Evolutionary conservation across 208 protist species (phyloP).

Genomic region (Trypanosoma rangeli): DNA sequence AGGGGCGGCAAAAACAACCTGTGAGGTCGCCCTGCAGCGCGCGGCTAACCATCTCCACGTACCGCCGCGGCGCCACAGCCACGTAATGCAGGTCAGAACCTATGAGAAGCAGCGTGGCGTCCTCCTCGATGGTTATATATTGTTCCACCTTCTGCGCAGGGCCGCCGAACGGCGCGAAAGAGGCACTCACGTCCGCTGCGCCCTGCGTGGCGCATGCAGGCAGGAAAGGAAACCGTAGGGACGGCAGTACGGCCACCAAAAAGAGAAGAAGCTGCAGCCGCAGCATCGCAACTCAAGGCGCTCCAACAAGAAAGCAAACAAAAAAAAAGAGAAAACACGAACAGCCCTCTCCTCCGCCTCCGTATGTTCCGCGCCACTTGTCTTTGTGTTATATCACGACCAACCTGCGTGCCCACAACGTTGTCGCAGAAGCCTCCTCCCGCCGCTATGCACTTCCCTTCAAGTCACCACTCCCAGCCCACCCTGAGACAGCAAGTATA

Average conservation of each 20-base stretch:
- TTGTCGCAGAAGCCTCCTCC: no score
- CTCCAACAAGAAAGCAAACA: neutral
- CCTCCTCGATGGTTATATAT: neutral
- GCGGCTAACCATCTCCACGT: neutral
- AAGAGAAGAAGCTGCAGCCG: neutral
- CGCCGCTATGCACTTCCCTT: no score
- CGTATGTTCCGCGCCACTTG: neutral
- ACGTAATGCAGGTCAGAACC: conserved; percentile 2
- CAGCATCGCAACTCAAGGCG: no score
- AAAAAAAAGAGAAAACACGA: conserved; percentile 1
- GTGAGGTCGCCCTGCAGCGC: conserved; percentile 14
- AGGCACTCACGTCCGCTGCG: neutral
- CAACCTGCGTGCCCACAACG: no score
- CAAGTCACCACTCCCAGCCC: no score
- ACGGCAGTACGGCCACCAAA: neutral
- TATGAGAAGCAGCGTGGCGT: conserved; percentile 11
- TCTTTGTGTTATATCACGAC: neutral
- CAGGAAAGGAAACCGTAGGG: neutral
- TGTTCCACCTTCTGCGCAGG: neutral
- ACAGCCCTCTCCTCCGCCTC: no score
- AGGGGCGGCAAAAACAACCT: conserved; percentile 9
- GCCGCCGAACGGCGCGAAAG: neutral
- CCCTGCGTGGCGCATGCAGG: neutral
- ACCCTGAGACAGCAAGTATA: no score
- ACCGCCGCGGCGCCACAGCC: neutral